A percentile compares a stretch with the other conserved stretches of the same genome.
These are phyloP conservation scores for Platanthera zijinensis DNA, from an alignment of 106 monocot genomes.

Conservation along the genomic window DNA sequence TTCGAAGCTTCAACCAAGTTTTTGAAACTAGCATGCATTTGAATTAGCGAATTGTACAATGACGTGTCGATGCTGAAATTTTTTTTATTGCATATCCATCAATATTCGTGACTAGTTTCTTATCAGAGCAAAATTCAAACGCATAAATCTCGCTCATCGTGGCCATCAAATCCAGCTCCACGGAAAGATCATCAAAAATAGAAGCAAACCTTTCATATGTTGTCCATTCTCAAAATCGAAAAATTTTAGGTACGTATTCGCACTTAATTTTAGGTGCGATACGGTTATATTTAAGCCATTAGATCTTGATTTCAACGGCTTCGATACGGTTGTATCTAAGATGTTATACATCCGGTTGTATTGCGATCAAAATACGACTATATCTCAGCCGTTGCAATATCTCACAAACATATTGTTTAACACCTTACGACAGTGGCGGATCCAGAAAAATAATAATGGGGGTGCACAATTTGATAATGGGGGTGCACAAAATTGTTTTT, in stretches of 20 bases:
- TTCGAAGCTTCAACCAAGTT: conserved; percentile 28
- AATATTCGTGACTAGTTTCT: conserved; percentile 35
- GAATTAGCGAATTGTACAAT: conserved; percentile 59
- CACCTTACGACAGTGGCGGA: conserved; percentile 42
- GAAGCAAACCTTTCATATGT: conserved; percentile 32
- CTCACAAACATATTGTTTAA: conserved; percentile 52
- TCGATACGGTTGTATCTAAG: too few species aligned
- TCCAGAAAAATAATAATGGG: too few species aligned
- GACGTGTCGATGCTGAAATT: conserved; percentile 38
- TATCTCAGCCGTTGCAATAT: too few species aligned
- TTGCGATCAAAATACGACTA: too few species aligned
- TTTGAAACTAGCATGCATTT: conserved; percentile 54
- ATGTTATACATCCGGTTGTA: too few species aligned
- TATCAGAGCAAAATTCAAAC: conserved; percentile 22
- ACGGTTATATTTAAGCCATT: too few species aligned
- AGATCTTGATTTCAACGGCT: too few species aligned
- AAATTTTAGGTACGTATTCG: too few species aligned
- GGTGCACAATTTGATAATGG: too few species aligned
- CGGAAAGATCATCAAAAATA: conserved; percentile 40
- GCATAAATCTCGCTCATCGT: conserved; percentile 70
- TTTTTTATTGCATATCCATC: conserved; percentile 56
- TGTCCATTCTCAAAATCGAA: conserved; percentile 65
- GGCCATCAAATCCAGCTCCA: conserved; percentile 78
- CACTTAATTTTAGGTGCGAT: too few species aligned
- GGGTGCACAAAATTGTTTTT: too few species aligned